Conservation (phyloP, 441 rosid species). For the Melastoma candidum region DNA sequence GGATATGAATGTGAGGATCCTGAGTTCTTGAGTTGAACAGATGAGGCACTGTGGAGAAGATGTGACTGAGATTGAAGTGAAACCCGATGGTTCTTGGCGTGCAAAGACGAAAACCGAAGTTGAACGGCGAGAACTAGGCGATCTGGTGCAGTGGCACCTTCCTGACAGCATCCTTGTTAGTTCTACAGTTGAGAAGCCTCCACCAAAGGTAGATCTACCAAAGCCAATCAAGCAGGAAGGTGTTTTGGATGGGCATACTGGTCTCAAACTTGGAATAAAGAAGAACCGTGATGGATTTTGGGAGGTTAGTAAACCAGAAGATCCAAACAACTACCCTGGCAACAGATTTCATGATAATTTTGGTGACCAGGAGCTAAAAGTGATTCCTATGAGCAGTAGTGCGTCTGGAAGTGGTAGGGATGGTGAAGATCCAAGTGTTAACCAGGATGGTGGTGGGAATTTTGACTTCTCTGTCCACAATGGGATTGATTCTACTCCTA, state of each 20-base stretch:
- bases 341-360: conserved; percentile 46
- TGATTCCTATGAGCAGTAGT: conserved; percentile 89
- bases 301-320: conserved; percentile 86
- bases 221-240: conserved; percentile 73
- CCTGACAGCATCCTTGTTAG: conserved; percentile 58
- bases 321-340: conserved; percentile 52
- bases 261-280: conserved; percentile 88
- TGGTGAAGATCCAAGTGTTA: conserved; percentile 93
- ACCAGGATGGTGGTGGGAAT: conserved; percentile 73
- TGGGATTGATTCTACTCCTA: conserved; percentile 61
- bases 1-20: not conserved
- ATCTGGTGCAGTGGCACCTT: conserved; percentile 73
- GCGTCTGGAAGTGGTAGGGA: conserved; percentile 89
- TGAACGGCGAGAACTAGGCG: conserved; percentile 76
- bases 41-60: conserved; percentile 90
- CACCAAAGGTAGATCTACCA: conserved; percentile 36
- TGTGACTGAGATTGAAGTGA: conserved; percentile 78
- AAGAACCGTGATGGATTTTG: conserved; percentile 77
- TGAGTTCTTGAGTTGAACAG: conserved; percentile 26
- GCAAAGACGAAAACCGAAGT: conserved; percentile 66
- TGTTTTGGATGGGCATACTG: conserved; percentile 53
- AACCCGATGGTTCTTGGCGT: conserved; percentile 99
- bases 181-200: conserved; percentile 29
- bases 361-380: conserved; percentile 38
- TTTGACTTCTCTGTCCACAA: conserved; percentile 47